Conservation (phyloP, 2,329 filamentous ascomycete genomes). For the Beauveria brongniartii region DNA sequence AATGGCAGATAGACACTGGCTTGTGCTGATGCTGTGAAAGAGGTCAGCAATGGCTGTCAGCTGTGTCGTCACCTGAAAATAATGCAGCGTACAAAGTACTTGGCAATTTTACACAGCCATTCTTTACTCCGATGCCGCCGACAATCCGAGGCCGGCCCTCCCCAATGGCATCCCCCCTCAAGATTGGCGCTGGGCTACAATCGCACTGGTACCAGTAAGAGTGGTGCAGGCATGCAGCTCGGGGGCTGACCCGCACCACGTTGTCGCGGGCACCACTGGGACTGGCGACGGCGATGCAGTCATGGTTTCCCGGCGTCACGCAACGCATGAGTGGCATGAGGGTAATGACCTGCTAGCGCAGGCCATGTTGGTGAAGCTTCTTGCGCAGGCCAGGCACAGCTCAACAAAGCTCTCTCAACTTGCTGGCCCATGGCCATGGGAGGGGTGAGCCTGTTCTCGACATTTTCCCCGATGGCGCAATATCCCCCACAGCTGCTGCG, state of each 20-base stretch:
- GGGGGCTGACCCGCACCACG: slow-evolving; percentile 5
- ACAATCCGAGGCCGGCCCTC: background rate
- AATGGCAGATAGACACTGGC: background rate
- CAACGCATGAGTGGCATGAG: background rate
- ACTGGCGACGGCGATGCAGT: slow-evolving; percentile 3
- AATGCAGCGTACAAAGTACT: background rate
- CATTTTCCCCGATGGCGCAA: slow-evolving; percentile 9
- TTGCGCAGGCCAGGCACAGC: background rate
- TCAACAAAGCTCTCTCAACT: background rate
- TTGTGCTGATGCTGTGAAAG: background rate
- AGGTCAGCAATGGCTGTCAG: background rate
- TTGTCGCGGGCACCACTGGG: slow-evolving; percentile 8
- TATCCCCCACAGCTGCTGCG: slow-evolving; percentile 4
- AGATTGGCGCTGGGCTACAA: too few relatives aligned
- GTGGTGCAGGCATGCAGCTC: background rate
- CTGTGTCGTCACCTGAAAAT: background rate
- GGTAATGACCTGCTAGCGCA: background rate
- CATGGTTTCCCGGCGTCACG: background rate
- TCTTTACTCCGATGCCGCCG: background rate
- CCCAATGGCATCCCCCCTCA: background rate
- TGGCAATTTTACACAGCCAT: background rate
- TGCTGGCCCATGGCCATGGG: background rate
- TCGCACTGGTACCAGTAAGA: too few relatives aligned
- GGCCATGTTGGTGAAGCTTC: too few relatives aligned
- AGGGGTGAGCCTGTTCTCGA: background rate